phyloP scores from a whole-genome alignment of 208 protist genomes.

The Naegleria gruberi region DNA sequence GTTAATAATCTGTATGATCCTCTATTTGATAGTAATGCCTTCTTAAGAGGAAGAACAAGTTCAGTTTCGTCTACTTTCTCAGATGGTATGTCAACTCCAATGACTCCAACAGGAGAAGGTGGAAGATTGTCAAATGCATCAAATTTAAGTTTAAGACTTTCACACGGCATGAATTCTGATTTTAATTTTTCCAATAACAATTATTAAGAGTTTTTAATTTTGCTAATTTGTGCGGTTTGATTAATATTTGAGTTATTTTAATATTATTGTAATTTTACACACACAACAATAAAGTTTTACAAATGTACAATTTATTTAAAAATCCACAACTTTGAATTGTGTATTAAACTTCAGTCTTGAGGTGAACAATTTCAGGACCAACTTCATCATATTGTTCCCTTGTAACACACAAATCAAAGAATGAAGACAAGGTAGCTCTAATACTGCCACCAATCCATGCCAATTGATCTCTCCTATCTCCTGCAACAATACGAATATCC shows the following conservation, averaged over 20 bases:
- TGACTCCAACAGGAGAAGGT: not conserved
- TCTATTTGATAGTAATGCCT: not conserved
- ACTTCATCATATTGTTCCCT: conserved; percentile 80
- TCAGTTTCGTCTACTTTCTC: not conserved
- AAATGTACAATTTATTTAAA: too few species aligned
- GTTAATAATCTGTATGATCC: not conserved
- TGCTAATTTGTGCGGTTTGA: too few species aligned
- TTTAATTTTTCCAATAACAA: too few species aligned
- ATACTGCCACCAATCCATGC: conserved; percentile 87
- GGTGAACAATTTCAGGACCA: conserved; percentile 72
- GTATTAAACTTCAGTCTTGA: conserved; percentile 47
- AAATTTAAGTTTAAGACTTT: too few species aligned
- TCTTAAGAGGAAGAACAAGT: not conserved
- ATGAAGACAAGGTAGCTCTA: conserved; percentile 64
- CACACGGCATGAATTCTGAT: too few species aligned
- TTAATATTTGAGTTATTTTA: too few species aligned
- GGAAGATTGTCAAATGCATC: too few species aligned
- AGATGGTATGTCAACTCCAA: not conserved
- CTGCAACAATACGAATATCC: conserved; percentile 90
- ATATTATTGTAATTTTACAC: too few species aligned
- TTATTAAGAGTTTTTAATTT: too few species aligned
- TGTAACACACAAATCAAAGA: conserved; percentile 77
- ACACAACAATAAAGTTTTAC: too few species aligned
- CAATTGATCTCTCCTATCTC: conserved; percentile 85
- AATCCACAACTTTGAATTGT: too few species aligned